Evolutionary conservation across 257 asterid species (phyloP).

Genomic region (Solanum sitiens): DNA sequence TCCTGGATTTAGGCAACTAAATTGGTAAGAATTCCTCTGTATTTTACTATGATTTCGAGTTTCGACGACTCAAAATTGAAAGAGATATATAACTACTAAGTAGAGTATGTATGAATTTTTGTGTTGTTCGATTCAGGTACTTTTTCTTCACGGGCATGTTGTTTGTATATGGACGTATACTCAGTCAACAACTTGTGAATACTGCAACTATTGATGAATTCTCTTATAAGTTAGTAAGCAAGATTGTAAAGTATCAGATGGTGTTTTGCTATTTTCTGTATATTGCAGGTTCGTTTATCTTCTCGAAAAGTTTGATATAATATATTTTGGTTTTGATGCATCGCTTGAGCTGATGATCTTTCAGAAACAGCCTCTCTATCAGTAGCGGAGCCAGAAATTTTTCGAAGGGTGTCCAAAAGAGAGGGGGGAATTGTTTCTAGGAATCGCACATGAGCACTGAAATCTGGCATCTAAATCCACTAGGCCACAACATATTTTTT

Average conservation of each 20-base stretch:
- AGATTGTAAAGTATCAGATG: constrained; percentile 75
- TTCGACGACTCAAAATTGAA: not conserved
- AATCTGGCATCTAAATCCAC: too few species aligned
- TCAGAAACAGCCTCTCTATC: not conserved
- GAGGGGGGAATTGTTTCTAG: too few species aligned
- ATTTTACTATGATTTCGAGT: not conserved
- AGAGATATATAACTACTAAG: not conserved
- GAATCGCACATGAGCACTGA: too few species aligned
- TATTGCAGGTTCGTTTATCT: constrained; percentile 51
- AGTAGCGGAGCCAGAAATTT: too few species aligned
- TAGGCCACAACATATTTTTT: too few species aligned
- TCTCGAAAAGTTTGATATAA: not conserved
- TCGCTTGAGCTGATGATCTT: not conserved
- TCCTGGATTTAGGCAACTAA: constrained; percentile 89
- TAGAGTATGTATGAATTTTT: not conserved
- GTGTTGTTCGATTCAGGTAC: constrained; percentile 36
- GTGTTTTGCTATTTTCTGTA: constrained; percentile 77
- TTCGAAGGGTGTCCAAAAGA: too few species aligned
- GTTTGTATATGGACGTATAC: constrained; percentile 76
- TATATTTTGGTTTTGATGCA: not conserved
- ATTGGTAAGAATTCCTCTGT: constrained; percentile 44
- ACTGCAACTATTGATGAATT: constrained; percentile 60
- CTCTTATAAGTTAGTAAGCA: constrained; percentile 60
- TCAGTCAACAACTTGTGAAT: constrained; percentile 77
- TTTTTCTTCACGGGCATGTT: constrained; percentile 84